Base-by-base conservation (phyloP, 495 filamentous ascomycete genomes). In the Sabuloglossum arenarium region DNA sequence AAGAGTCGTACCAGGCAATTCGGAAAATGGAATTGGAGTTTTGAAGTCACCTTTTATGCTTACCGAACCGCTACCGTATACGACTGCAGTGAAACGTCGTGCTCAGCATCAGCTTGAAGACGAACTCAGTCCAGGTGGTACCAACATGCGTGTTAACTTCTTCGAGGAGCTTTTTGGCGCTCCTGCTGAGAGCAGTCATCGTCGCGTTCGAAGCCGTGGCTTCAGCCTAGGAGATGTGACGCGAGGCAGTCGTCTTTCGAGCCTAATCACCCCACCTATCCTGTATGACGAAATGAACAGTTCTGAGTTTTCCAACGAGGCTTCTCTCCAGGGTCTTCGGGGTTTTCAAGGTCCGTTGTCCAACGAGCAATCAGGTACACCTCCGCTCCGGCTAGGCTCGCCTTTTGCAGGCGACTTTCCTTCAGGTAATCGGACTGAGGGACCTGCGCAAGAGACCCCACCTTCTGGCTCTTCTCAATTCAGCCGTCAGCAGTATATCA, bases 141-240 rank as follows among this genome's bases (percentile, higher is more conserved):
- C 50, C 60, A 71, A 74, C 50, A 66, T 73, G 5, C 65, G 69
- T 27, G 69, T 71, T 29, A 71, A 72, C 50, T 58, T 81, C 59
- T 66, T 79, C 37, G 69, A 78, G 51, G 67, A 71, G 47, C 58
- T 75, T 25, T 73, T 75, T 54, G 69, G 69, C 12, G 63, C 67
- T 2, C 63, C 67, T 4, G 58, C 66, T 12, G 68, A 69, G 29
- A 65, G 61, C 8, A 63, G 71, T 37, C 73, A 74, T 45, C 69
- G 71, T 43, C 71, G 70, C 19, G 68, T 75, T 27, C 71, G 70
- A 24, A 71, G 73, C 34, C 71, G 82, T 6, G 80, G 79, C 8
- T 84, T 82, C 52, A 79, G 76, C 25, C 73, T 81, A 34, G 67
- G 74, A n/a, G 79, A 71, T 42, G 66, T 71, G 21, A 59, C 53